Conservation (phyloP, 202 grass and related monocot genomes). For the Brachypodium distachyon region DNA sequence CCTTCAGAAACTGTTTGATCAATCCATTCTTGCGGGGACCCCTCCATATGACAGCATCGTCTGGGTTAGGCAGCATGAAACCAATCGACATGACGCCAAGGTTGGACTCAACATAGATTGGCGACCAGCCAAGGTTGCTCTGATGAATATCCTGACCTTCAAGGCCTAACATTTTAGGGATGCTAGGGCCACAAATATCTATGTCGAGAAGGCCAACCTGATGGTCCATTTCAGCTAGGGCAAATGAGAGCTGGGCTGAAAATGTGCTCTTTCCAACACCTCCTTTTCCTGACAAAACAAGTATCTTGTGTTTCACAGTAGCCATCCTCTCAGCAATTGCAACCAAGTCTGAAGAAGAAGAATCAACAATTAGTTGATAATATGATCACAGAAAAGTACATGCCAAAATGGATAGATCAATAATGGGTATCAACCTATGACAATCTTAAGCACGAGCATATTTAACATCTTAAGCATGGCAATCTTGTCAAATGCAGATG, state of each 20-base stretch:
- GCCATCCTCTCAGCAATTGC: constrained; percentile 56
- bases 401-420: background rate
- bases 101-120: constrained; percentile 64
- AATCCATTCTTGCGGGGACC: constrained; percentile 67
- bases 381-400: background rate
- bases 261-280: constrained; percentile 73
- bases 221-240: constrained; percentile 45
- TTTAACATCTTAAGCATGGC: background rate
- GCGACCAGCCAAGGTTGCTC: constrained; percentile 95
- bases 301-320: constrained; percentile 62
- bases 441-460: background rate
- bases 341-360: constrained; percentile 44
- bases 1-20: constrained; percentile 76
- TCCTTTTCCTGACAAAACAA: constrained; percentile 71
- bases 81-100: constrained; percentile 80
- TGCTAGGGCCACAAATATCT: constrained; percentile 74
- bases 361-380: background rate
- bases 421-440: background rate
- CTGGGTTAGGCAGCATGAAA: constrained; percentile 59
- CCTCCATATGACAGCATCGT: constrained; percentile 74
- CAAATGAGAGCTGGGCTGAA: constrained; percentile 69
- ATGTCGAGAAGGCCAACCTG: constrained; percentile 76
- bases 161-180: constrained; percentile 83
- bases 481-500: background rate
- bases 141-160: constrained; percentile 92